Evolutionary conservation across 257 asterid genomes (phyloP).

Genomic region (Nyctanthes arbortristis): DNA sequence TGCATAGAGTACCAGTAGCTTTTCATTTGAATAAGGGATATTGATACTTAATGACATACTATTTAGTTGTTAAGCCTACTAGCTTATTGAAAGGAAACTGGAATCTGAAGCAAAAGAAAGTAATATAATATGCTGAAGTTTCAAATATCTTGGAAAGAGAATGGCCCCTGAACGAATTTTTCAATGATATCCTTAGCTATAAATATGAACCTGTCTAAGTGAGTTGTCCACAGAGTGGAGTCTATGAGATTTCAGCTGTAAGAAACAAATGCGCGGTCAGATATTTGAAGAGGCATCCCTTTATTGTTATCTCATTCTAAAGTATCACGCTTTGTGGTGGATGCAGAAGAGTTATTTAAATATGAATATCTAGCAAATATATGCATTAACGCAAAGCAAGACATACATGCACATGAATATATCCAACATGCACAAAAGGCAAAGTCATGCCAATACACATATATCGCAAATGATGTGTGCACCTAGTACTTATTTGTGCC

Average conservation of each 20-base stretch:
- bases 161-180: not conserved
- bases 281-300: not conserved
- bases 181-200: not conserved
- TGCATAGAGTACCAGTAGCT: not conserved
- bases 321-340: not conserved
- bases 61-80: not conserved
- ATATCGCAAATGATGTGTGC: not conserved
- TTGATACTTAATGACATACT: not conserved
- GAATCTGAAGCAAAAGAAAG: not conserved
- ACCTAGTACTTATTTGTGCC: not conserved
- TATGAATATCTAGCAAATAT: not conserved
- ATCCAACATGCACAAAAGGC: too few relatives aligned
- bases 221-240: not conserved
- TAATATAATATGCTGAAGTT: not conserved
- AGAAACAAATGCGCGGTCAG: not conserved
- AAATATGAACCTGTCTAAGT: not conserved
- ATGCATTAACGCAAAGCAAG: not conserved
- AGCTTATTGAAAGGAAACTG: not conserved
- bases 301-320: not conserved
- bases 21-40: not conserved
- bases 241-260: not conserved
- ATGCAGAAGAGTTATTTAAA: not conserved
- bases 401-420: not conserved
- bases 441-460: too few relatives aligned
- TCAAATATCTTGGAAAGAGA: not conserved